Base-by-base conservation (phyloP, 2,329 filamentous ascomycete genomes). In the Ophiostoma novo-ulmi region DNA sequence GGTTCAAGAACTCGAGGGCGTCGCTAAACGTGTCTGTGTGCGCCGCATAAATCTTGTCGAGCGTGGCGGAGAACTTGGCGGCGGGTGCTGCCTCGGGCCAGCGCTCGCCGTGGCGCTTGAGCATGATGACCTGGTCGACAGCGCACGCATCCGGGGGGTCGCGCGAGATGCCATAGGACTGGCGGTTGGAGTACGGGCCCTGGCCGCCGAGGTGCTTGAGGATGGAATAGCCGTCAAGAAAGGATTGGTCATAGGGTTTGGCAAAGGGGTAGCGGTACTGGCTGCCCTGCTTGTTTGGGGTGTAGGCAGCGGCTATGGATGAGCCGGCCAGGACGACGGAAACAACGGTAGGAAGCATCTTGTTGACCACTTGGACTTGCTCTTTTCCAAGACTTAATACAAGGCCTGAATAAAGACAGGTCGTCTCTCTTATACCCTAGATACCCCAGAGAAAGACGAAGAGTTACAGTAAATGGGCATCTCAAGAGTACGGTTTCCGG, bases 81-180 rank as follows among this genome's bases (percentile, higher is more conserved):
- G 71, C 70, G 7, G 88, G 86, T 5, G 86, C 86, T 1, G 80
- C 79, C 72, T 89, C 88, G 0, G 87, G 88, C 75, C 85, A 90
- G 66, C 88, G 82, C 68, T 86, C 88, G 31, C 88, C 88, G 79
- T 89, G 88, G 31, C 87, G 84, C 5, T 83, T 81, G 58, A 87
- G 79, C 73, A 88, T 89, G 10, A 86, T 85, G 5, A 85, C 87
- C 74, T 88, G 84, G 72, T 90, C 86, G 6, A 90, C 84, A 10
- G 78, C 79, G 75, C 88, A 90, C 48, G 82, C 82, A 0, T 82
- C 80, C 0, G 88, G 88, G 1, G 86, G 80, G 7, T 84, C 81
- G 48, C 83, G 79, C 0, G 84, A 84, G 70, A 89, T 86, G 20
- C 79, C 81, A 72, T 85, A 72, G 10, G 72, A 73, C 35, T 67